A percentile compares a stretch with the other conserved stretches of the same genome.
Conservation (phyloP, 2,329 filamentous ascomycete genomes). For the Pseudogymnoascus sp. region DNA sequence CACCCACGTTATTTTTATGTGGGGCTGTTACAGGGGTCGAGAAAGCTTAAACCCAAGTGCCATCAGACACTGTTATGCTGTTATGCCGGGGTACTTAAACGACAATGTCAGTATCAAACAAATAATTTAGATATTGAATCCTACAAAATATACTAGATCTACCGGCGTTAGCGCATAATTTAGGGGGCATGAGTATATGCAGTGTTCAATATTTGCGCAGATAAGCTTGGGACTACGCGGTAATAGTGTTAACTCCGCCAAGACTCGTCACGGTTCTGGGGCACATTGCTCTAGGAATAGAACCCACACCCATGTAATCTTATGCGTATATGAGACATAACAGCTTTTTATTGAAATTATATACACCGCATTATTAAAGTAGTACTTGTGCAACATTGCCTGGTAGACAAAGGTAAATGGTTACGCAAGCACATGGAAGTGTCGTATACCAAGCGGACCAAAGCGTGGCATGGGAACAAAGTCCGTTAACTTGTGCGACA, state of each 20-base stretch:
- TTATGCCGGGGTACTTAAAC: too few relatives aligned
- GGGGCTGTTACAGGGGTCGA: background rate
- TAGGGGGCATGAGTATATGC: background rate
- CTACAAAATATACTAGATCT: background rate
- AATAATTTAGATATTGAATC: background rate
- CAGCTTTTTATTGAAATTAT: background rate
- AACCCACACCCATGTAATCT: background rate
- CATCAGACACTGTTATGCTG: background rate
- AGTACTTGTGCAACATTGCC: background rate
- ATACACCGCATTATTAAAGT: background rate
- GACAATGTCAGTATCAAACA: too few relatives aligned
- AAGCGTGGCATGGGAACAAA: background rate
- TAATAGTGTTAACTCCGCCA: background rate
- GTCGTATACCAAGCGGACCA: background rate
- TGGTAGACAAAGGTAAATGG: background rate
- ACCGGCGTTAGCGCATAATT: background rate
- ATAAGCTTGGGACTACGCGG: background rate
- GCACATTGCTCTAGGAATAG: background rate
- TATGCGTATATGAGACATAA: background rate
- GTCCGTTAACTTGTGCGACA: background rate
- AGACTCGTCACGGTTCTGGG: background rate
- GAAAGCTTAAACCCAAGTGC: background rate
- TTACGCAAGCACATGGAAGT: background rate
- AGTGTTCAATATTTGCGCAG: background rate
- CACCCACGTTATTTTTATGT: background rate